phyloP scores from a whole-genome alignment of 1,284 basidiomycete species.

The Pyrrhoderma lamaoense region DNA sequence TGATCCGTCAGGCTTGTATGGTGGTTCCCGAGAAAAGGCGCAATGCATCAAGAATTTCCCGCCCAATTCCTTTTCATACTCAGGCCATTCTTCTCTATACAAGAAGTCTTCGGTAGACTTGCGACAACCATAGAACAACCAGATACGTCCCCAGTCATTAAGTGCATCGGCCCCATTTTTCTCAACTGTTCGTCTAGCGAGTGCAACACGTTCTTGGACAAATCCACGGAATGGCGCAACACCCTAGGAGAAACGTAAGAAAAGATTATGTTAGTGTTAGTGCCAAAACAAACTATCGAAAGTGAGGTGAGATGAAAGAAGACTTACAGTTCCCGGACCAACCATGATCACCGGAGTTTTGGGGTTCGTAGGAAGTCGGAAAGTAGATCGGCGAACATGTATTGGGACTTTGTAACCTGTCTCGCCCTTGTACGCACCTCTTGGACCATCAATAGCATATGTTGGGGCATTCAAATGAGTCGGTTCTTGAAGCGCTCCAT shows the following conservation, averaged over 20 bases:
- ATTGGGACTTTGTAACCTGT: slow-evolving; percentile 80
- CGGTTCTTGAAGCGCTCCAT: slow-evolving; percentile 35
- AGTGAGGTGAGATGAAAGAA: not conserved
- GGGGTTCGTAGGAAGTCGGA: slow-evolving; percentile 93
- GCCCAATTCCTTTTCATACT: slow-evolving; percentile 79
- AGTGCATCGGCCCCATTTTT: slow-evolving; percentile 91
- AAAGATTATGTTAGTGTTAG: too few relatives aligned
- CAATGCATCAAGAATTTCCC: slow-evolving; percentile 86
- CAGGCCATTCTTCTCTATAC: slow-evolving; percentile 92
- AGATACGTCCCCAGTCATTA: slow-evolving; percentile 91
- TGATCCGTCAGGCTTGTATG: slow-evolving; percentile 82
- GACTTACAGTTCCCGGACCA: slow-evolving; percentile 89
- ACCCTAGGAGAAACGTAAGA: too few relatives aligned
- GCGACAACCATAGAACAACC: slow-evolving; percentile 95
- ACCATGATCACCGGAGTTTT: slow-evolving; percentile 99
- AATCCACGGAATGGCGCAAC: slow-evolving; percentile 99
- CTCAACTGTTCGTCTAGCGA: slow-evolving; percentile 87
- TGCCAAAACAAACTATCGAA: too few relatives aligned
- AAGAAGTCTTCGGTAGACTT: slow-evolving; percentile 84
- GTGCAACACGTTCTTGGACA: slow-evolving; percentile 93
- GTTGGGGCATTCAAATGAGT: slow-evolving; percentile 47
- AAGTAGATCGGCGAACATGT: slow-evolving; percentile 92
- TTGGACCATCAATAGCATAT: slow-evolving; percentile 86
- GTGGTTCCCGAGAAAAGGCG: slow-evolving; percentile 84
- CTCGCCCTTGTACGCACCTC: slow-evolving; percentile 72